These are phyloP conservation scores for Globisporangium okanoganense DNA, from an alignment of 352 stramenopile species.

Conservation along the genomic window DNA sequence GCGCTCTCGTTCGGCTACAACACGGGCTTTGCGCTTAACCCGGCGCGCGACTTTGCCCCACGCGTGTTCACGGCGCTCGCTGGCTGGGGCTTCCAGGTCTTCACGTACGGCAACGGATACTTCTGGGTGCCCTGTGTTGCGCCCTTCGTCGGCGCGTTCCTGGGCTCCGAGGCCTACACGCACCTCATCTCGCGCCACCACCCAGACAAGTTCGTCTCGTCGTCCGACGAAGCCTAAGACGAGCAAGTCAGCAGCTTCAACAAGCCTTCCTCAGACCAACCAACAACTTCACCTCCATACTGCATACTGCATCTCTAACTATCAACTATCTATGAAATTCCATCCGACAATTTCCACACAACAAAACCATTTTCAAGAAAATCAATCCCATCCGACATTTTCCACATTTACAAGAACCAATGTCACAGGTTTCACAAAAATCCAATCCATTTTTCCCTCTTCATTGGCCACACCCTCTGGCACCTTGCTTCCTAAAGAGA, in stretches of 20 bases:
- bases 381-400: no score
- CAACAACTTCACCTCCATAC: neutral
- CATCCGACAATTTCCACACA: neutral
- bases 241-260: neutral
- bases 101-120: conserved; percentile 63
- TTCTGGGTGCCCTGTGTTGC: conserved; percentile 76
- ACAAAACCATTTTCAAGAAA: neutral
- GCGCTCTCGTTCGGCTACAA: conserved; percentile 78
- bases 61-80: conserved; percentile 59
- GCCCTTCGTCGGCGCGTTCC: conserved; percentile 58
- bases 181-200: conserved; percentile 63
- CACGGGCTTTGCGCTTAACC: conserved; percentile 76
- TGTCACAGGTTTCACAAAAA: neutral
- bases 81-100: conserved; percentile 65
- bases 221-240: conserved; percentile 23
- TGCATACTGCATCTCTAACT: neutral
- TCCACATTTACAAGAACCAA: no score
- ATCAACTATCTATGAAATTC: conserved; percentile 1
- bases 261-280: neutral
- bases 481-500: neutral
- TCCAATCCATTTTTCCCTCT: neutral
- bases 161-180: conserved; percentile 63
- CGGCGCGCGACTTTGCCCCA: conserved; percentile 61
- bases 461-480: neutral
- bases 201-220: conserved; percentile 42